Base-by-base conservation (phyloP, 495 filamentous ascomycete genomes). In the Haplographium delicatum region DNA sequence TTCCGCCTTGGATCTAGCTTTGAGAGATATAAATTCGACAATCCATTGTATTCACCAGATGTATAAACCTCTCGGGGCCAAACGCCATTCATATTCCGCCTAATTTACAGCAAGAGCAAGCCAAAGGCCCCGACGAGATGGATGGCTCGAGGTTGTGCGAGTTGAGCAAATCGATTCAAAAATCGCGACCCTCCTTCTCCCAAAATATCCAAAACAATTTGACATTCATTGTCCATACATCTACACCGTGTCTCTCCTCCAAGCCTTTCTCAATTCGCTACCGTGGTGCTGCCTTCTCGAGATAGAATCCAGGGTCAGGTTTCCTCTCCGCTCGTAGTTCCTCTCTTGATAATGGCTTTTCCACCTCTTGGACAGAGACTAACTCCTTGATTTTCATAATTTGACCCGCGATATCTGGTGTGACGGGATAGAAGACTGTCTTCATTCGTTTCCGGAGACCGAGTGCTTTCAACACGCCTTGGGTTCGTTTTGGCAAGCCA, bases 341-440 rank as follows among this genome's bases (percentile, higher is more conserved):
- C 50, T 75, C 70, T 62, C 83, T 82, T 16, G 80, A 84, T 62
- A 90, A 64, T n/a, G 78, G 61, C 47, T 65, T 60, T 13, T 86
- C 86, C 31, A 95, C 89, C 68, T 96, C 93, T 31, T 80, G 70
- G 20, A 99, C 91, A 10, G 78, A 74, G 5, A 99, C 85, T 50
- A 99, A 74, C 67, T 99, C 94, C 69, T 99, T 99, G 41, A 99
- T 90, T 66, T 86, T 89, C 81, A 97, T 86, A 67, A 99, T 93
- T 71, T 95, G 89, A 68, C 94, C 94, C 3, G 94, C 94, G 47
- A 87, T 78, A 53, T 90, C 82, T 15, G 81, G 76, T 23, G 80
- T 80, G 47, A 96, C 93, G 26, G 87, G 85, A 64, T 95, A 84
- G 77, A 95, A 99, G 57, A 97, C 94, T 50, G 86, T 91, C 53